Evolutionary conservation across 768 basidiomycete genomes (phyloP), one percentile per base, ranked within the genome.

Genomic region (Coprinellus aureogranulatus): DNA sequence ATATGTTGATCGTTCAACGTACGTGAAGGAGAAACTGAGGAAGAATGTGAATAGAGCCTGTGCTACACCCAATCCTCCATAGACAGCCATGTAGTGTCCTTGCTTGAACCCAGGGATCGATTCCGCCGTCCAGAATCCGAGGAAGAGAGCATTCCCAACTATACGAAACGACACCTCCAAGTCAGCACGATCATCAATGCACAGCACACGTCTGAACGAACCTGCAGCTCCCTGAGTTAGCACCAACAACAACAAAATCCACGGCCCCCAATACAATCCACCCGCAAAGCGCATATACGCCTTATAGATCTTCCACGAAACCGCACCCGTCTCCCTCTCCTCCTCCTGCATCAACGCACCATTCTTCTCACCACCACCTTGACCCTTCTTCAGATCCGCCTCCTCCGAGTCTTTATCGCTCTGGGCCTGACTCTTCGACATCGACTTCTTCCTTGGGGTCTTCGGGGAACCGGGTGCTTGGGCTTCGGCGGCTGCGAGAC

Each of bases 41-140:
- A 74, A 48, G 67, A 85, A 87, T 1, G 78, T 74, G 55, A 82
- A 75, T 2, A 87, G 41, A 5, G 81, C 82, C 59, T 79, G 75
- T 0, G 77, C 79, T 23, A 73, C 72, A 53, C 84, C 83, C 76
- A 4, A 42, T 60, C 3, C 37, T 23, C 23, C 12, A 57, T 83
- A 83, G 1, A 81, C 68, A 58, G 71, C 87, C 81, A 92, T 91
- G 67, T 92, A 92, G 31, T 85, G 73, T 0, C 79, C 81, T 65
- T 88, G 81, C 3, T 39, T 66, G 65, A 89, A 87, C 2, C 82
- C 79, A 4, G 62, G 58, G 18, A 90, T 80, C n/a, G 72, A 80
- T 18, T 73, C 57, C 0, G 77, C 75, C 0, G 85, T 84, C 89
- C 89, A 92, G 62, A 85, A 89, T 0, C 88, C 88, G 20, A 92